phyloP scores from a whole-genome alignment of 371 early-diverging fungal species.

The Rhizomucor pusillus region DNA sequence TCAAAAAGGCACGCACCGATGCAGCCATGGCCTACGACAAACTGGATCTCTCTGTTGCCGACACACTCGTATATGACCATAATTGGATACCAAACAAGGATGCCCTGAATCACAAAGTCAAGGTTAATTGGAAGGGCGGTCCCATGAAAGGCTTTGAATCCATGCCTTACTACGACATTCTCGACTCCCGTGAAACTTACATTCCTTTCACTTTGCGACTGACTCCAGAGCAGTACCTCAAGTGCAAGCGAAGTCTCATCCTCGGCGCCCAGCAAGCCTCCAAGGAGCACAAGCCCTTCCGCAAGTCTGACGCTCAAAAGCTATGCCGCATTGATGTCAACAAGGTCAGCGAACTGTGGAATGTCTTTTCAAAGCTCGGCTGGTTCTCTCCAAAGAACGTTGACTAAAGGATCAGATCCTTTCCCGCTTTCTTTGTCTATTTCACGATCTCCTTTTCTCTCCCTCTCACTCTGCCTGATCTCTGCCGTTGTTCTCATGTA shows the following conservation, averaged over 20 bases:
- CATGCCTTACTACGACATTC: conserved; percentile 45
- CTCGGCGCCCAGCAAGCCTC: conserved; percentile 31
- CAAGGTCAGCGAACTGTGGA: conserved; percentile 41
- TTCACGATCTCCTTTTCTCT: too few species aligned
- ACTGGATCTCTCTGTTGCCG: conserved; percentile 14
- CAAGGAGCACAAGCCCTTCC: conserved; percentile 24
- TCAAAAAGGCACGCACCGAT: conserved; percentile 14
- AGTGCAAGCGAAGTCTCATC: conserved; percentile 43
- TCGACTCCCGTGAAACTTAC: conserved; percentile 58
- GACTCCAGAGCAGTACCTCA: conserved; percentile 67
- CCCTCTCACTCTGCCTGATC: too few species aligned
- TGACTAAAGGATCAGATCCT: too few species aligned
- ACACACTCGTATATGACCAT: conserved; percentile 15
- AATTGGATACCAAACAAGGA: conserved; percentile 21
- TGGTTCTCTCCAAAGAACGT: conserved; percentile 24
- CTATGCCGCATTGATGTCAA: conserved; percentile 49
- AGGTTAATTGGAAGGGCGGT: conserved; percentile 26
- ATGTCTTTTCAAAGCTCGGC: conserved; percentile 35
- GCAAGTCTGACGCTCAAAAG: conserved; percentile 51
- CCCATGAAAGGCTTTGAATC: conserved; percentile 6
- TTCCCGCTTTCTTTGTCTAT: neutral
- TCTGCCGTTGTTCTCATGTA: too few species aligned
- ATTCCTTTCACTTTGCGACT: conserved; percentile 70
- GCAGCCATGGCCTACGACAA: conserved; percentile 23
- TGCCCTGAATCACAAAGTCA: conserved; percentile 19